Conservation (phyloP, 352 stramenopile species). For the Globisporangium carolinianum region DNA sequence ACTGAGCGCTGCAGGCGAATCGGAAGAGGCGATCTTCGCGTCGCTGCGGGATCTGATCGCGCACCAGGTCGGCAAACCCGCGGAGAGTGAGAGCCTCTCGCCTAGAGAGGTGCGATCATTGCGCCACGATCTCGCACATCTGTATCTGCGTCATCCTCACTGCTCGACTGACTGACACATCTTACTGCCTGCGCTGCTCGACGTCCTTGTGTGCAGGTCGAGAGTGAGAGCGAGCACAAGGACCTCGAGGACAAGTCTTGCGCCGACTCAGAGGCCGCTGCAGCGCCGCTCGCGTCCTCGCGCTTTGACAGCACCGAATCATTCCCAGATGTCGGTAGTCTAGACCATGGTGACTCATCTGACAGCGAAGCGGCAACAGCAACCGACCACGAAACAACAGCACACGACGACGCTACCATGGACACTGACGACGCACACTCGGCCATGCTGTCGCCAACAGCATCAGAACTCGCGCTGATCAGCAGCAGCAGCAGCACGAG, state of each 20-base stretch:
- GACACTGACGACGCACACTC: not conserved
- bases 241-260: slow-evolving; percentile 8
- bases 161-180: too few relatives aligned
- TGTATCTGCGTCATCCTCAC: too few relatives aligned
- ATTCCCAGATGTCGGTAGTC: too few relatives aligned
- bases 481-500: not conserved
- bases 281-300: slow-evolving; percentile 2
- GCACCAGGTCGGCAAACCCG: slow-evolving; percentile 12
- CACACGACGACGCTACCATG: not conserved
- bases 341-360: not conserved
- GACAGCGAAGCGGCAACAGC: not conserved
- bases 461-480: not conserved
- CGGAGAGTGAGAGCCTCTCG: slow-evolving; percentile 2
- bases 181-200: too few relatives aligned
- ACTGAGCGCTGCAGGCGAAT: slow-evolving; percentile 23
- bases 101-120: slow-evolving; percentile 1
- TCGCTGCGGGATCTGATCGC: slow-evolving; percentile 29
- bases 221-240: not conserved
- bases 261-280: slow-evolving; percentile 1
- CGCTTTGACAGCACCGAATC: not conserved
- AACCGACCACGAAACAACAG: not conserved
- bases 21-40: slow-evolving; percentile 35
- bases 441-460: not conserved
- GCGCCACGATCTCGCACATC: too few relatives aligned
- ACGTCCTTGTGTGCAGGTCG: not conserved